Base-by-base conservation (phyloP, 1,139 yeast species). In the Lodderomyces parapsilosis region DNA sequence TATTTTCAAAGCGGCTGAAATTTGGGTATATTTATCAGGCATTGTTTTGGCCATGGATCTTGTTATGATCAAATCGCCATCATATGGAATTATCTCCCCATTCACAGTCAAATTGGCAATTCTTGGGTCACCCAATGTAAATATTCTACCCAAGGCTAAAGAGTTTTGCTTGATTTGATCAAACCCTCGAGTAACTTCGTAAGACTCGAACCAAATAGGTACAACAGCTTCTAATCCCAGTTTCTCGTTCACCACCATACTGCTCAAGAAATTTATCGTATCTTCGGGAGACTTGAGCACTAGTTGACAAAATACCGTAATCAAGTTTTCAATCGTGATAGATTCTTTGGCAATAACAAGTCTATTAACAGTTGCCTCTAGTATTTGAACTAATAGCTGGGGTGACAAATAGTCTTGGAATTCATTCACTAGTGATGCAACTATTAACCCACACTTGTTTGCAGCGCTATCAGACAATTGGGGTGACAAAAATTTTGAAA, bases 171-270 rank as follows among this genome's bases (percentile, higher is more conserved):
- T 74, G 43, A 91, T 88, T 47, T 80, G 81, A 32, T 83, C 86
- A 47, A 78, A 83, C 0, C 97, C 97, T 46, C 94, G 71, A 37
- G 91, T 76, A 1, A 85, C 81, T 54, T 87, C 94, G 62, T 87
- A 91, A 2, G 90, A 78, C 30, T 80, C 80, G 41, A 91, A 76
- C 97, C 98, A 91, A 43, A 86, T 83, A 4, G 84, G 83, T 14
- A 63, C 51, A 13, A 63, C 52, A 7, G 62, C 47, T 24, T 55
- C 54, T 38, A 63, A 54, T 4, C 65, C 65, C 4, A 57, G 50
- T 44, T 53, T 52, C 3, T 18, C 28, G n/a, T 39, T 38, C 2
- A 47, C 32, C 20, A 36, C 25, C 18, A 54, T 50, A 27, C 54
- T 51, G 15, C 38, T 36, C 41, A 90, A 69, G 48, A 87, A 81